Evolutionary conservation across 805 yeast genomes (phyloP).

Genomic region (Saccharomyces cerevisiae): DNA sequence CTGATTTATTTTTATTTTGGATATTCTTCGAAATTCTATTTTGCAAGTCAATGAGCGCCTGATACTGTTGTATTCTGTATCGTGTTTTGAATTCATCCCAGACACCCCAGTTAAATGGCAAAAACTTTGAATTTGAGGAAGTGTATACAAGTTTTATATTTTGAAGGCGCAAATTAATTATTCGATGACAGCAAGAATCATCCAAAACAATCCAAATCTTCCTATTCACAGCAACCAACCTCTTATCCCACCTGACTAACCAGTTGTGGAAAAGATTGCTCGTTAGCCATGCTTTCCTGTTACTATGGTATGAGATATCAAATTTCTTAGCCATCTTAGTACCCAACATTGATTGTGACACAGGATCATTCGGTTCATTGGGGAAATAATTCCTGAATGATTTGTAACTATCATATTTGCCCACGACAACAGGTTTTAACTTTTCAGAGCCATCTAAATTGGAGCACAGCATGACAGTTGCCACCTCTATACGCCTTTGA

Average conservation of each 20-base stretch:
- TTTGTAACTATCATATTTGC: conserved; percentile 43
- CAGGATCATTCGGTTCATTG: conserved; percentile 23
- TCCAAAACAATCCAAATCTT: conserved; percentile 50
- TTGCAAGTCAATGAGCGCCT: conserved; percentile 29
- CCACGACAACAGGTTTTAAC: conserved; percentile 51
- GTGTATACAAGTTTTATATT: conserved; percentile 36
- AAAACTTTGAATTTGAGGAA: conserved; percentile 35
- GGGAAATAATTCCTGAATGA: conserved; percentile 34
- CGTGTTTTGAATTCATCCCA: conserved; percentile 52
- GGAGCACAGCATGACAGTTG: conserved; percentile 54
- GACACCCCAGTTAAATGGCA: conserved; percentile 60
- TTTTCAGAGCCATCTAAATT: conserved; percentile 59
- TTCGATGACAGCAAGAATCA: conserved; percentile 56
- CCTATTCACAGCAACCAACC: conserved; percentile 40
- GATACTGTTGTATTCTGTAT: conserved; percentile 51
- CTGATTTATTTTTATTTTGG: conserved; percentile 7
- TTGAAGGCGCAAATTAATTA: conserved; percentile 42
- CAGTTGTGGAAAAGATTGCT: conserved; percentile 56
- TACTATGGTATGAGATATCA: conserved; percentile 49
- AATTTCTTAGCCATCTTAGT: conserved; percentile 43
- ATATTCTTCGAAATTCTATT: conserved; percentile 15
- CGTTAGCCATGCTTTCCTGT: conserved; percentile 55
- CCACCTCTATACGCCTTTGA: conserved; percentile 33
- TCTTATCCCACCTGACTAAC: conserved; percentile 50
- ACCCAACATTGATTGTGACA: conserved; percentile 26